These are phyloP conservation scores for Coemansia sp. DNA, from an alignment of 192 early-diverging fungal genomes.

Conservation along the genomic window DNA sequence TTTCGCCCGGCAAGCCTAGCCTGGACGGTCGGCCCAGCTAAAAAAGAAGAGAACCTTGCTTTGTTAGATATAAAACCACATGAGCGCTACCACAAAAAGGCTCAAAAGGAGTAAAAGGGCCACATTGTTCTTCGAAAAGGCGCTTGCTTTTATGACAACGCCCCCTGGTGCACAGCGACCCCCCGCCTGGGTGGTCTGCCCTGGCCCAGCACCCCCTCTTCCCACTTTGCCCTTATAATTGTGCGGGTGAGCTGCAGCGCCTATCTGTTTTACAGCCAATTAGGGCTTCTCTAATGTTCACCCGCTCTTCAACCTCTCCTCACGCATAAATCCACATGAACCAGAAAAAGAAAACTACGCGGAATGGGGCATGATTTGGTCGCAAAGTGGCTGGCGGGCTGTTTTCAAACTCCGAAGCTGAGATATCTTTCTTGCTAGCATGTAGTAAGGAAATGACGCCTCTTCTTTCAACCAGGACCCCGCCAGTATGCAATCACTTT, in stretches of 20 bases:
- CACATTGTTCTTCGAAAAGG: background rate
- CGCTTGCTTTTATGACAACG: background rate
- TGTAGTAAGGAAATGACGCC: background rate
- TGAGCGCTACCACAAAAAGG: background rate
- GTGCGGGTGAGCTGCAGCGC: conserved; percentile 3
- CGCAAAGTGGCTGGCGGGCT: background rate
- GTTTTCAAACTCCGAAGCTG: background rate
- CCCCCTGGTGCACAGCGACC: background rate
- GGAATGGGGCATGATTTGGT: background rate
- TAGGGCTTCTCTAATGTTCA: background rate
- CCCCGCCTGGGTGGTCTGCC: background rate
- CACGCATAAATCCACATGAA: conserved; percentile 5
- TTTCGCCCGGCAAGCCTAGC: background rate
- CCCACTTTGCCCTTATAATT: conserved; percentile 1
- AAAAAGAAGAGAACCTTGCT: background rate
- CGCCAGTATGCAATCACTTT: background rate
- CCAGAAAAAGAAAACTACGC: background rate
- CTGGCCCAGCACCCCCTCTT: background rate
- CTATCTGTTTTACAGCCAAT: background rate
- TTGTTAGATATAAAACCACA: background rate
- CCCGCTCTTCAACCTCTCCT: background rate
- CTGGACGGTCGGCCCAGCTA: background rate
- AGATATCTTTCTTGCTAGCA: background rate
- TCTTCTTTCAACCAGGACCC: background rate
- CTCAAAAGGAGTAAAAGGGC: background rate